Percentiles rank a stretch among this genome's conserved stretches.
Evolutionary conservation across 2,329 filamentous ascomycete genomes (phyloP).

Genomic region (Fusarium sp.): DNA sequence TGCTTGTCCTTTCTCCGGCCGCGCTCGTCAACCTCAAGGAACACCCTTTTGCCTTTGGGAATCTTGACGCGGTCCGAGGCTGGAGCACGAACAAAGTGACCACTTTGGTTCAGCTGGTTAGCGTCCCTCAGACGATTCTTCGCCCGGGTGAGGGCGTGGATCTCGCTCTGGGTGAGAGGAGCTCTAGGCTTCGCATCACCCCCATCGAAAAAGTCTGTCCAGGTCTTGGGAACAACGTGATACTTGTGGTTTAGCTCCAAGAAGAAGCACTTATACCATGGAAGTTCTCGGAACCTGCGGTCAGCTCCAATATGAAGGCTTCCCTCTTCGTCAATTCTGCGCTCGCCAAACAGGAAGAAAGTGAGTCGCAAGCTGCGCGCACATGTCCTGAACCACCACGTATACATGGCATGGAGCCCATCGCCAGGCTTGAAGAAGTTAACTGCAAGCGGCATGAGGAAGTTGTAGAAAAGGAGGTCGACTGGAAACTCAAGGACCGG

Average conservation of each 20-base stretch:
- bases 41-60: slow-evolving; percentile 84
- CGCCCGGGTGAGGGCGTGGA: slow-evolving; percentile 50
- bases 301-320: slow-evolving; percentile 61
- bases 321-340: slow-evolving; percentile 85
- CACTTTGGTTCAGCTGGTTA: slow-evolving; percentile 73
- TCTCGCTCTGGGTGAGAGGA: slow-evolving; percentile 51
- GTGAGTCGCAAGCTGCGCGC: slow-evolving; percentile 84
- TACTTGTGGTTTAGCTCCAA: slow-evolving; percentile 59
- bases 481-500: slow-evolving; percentile 94
- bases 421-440: slow-evolving; percentile 88
- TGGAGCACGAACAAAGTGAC: slow-evolving; percentile 89
- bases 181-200: slow-evolving; percentile 58
- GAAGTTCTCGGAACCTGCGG: slow-evolving; percentile 47
- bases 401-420: slow-evolving; percentile 85
- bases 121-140: slow-evolving; percentile 62
- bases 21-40: slow-evolving; percentile 77
- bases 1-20: slow-evolving; percentile 73
- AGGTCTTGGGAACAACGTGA: slow-evolving; percentile 65
- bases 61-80: slow-evolving; percentile 96
- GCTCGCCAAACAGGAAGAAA: slow-evolving; percentile 92
- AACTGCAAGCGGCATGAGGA: slow-evolving; percentile 89
- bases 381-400: slow-evolving; percentile 95
- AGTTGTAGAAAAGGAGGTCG: slow-evolving; percentile 96
- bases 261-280: slow-evolving; percentile 58
- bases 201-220: slow-evolving; percentile 66